phyloP scores from a whole-genome alignment of 23 red algal species.

The Chondrus crispus region DNA sequence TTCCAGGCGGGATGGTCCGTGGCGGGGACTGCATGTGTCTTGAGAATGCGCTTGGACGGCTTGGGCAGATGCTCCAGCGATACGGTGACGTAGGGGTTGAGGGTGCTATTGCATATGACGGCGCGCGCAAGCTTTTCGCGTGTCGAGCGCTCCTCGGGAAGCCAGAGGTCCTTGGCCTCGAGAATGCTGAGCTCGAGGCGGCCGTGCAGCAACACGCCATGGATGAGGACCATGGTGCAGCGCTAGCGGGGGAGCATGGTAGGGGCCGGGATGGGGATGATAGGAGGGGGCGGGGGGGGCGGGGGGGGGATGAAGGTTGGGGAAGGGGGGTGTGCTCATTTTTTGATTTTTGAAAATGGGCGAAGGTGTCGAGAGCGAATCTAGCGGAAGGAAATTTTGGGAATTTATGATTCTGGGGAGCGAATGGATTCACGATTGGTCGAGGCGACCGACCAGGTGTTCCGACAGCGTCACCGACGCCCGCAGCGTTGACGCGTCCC shows the following conservation, averaged over 20 bases:
- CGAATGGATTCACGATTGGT: too few relatives aligned
- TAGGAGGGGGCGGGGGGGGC: background rate
- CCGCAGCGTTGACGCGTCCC: too few relatives aligned
- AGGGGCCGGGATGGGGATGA: background rate
- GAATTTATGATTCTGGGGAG: too few relatives aligned
- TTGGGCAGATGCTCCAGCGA: conserved; percentile 57
- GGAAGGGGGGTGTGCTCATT: background rate
- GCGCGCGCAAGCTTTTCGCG: conserved; percentile 43
- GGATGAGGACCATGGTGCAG: conserved; percentile 44
- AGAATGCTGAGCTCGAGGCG: conserved; percentile 46
- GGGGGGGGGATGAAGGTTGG: background rate
- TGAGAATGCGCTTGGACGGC: conserved; percentile 57
- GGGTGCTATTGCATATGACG: background rate
- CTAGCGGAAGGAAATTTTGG: too few relatives aligned
- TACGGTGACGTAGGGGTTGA: conserved; percentile 68
- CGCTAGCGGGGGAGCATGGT: background rate
- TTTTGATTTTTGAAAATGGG: too few relatives aligned
- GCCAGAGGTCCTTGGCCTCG: conserved; percentile 52
- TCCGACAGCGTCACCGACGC: too few relatives aligned
- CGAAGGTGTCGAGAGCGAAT: too few relatives aligned
- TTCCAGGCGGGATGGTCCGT: conserved; percentile 56
- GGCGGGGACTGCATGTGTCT: conserved; percentile 52
- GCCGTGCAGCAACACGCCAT: conserved; percentile 62
- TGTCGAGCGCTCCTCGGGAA: conserved; percentile 13
- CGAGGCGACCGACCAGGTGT: too few relatives aligned